Base-by-base conservation (phyloP, 306 rosid genomes). In the Abrus pulchellus region DNA sequence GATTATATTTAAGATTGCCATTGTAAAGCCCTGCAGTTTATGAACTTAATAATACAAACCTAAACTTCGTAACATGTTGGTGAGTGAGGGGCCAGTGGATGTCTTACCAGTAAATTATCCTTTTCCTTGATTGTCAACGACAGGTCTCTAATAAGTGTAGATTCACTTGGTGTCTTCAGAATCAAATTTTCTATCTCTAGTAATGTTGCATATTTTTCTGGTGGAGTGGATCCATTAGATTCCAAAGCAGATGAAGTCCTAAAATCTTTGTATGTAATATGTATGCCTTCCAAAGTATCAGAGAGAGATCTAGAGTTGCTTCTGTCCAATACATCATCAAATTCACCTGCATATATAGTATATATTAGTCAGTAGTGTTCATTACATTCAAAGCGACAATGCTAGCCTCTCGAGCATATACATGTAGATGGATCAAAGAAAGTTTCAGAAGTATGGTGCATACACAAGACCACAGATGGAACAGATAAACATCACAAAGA, bases 241-340 rank as follows among this genome's bases (percentile, higher is more conserved):
- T 86, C 97, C 80, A 81, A 56, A 20, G 57, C 70, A 71, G 85
- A 65, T 48, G 90, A 82, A 77, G 80, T 83, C 75, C 75, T 80
- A 41, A 82, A 45, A 34, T 83, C 84, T 86, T 85, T 57, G 83
- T 90, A 93, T 2, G 75, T 70, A 62, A 95, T 70, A 71, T 28
- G 50, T 82, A 95, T 92, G 85, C 82, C 90, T 88, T 93, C 98
- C 64, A 67, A 45, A 10, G 83, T 72, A 66, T 88, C 87, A 8
- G 92, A 85, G 56, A 79, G 83, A 82, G 83, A 80, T 45, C 80
- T 77, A 38, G 91, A 81, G 79, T 83, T 77, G 63, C 89, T 74
- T 54, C 79, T 88, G 72, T 92, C 96, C 87, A 95, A 86, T 80
- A 93, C 60, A 81, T 93, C 98, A 75, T 91, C 93, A 83, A 95